A percentile compares a stretch with the other conserved stretches of the same genome.
Conservation (phyloP, 768 basidiomycete genomes). For the Boletus rex-veris region DNA sequence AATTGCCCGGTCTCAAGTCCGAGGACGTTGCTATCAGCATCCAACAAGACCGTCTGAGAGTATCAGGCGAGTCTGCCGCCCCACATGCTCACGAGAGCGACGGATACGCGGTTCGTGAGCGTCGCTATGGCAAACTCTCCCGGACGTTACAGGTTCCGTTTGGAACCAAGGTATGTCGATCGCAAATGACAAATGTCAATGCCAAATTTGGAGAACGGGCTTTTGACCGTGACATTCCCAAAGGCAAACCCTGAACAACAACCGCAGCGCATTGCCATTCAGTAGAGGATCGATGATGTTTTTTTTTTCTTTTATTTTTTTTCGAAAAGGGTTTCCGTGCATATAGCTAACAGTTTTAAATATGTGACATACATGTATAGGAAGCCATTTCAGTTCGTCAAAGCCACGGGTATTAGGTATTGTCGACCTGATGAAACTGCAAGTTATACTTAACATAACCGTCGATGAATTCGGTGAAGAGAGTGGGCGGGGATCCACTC, state of each 20-base stretch:
- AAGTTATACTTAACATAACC: no score
- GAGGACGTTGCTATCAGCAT: conserved; percentile 47
- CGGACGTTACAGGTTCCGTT: conserved; percentile 29
- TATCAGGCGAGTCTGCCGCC: conserved; percentile 41
- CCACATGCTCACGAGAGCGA: conserved; percentile 33
- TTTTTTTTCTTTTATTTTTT: no score
- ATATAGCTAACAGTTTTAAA: no score
- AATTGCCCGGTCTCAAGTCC: conserved; percentile 39
- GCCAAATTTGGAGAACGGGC: conserved; percentile 43
- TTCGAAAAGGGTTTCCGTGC: no score
- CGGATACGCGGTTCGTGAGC: conserved; percentile 45
- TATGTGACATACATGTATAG: no score
- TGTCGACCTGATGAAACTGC: no score
- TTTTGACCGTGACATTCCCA: conserved; percentile 46
- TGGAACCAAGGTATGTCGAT: conserved; percentile 39
- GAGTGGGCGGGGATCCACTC: no score
- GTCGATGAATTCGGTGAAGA: no score
- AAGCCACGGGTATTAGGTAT: no score
- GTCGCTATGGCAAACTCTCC: conserved; percentile 42
- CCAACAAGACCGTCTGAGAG: conserved; percentile 41
- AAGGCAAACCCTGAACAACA: conserved; percentile 36
- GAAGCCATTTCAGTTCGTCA: no score
- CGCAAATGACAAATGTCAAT: conserved; percentile 27
- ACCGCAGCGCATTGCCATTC: conserved; percentile 38
- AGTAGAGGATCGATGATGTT: neutral